Percentiles rank a stretch among this genome's conserved stretches.
phyloP scores from a whole-genome alignment of 2,329 filamentous ascomycete species.

The Colletotrichum australisinense region DNA sequence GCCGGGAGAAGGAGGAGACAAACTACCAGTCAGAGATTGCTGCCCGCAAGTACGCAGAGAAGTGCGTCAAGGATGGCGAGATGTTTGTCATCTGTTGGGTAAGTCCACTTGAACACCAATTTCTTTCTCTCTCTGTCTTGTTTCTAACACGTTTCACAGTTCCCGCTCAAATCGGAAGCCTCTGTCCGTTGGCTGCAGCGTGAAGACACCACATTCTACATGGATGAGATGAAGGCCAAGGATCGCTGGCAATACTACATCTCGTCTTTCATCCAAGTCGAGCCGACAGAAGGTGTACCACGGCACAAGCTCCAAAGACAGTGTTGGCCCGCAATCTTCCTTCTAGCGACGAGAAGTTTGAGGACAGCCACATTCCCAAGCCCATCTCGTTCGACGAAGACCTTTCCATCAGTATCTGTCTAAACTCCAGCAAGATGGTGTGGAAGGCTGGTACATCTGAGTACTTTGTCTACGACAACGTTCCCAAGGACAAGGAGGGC shows the following conservation, averaged over 20 bases:
- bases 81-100: slow-evolving; percentile 92
- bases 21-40: slow-evolving; percentile 92
- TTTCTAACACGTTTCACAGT: slow-evolving; percentile 60
- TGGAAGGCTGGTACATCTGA: slow-evolving; percentile 78
- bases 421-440: slow-evolving; percentile 83
- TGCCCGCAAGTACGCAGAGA: slow-evolving; percentile 91
- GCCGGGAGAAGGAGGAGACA: slow-evolving; percentile 84
- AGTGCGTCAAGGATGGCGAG: slow-evolving; percentile 91
- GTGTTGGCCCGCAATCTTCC: slow-evolving; percentile 80
- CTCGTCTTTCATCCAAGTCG: slow-evolving; percentile 87
- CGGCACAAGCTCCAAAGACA: slow-evolving; percentile 72
- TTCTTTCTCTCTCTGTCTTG: too few relatives aligned
- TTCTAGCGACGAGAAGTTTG: slow-evolving; percentile 68
- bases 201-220: slow-evolving; percentile 83
- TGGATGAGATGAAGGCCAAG: slow-evolving; percentile 86
- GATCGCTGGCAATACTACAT: slow-evolving; percentile 96
- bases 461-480: slow-evolving; percentile 78
- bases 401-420: slow-evolving; percentile 78
- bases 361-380: slow-evolving; percentile 72
- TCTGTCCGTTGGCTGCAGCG: slow-evolving; percentile 78
- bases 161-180: slow-evolving; percentile 75
- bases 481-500: slow-evolving; percentile 75
- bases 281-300: slow-evolving; percentile 85
- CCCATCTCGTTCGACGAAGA: slow-evolving; percentile 73
- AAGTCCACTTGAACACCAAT: slow-evolving; percentile 52